These are phyloP conservation scores for Backusella tuberculispora DNA, from an alignment of 192 early-diverging fungal genomes.

Conservation along the genomic window DNA sequence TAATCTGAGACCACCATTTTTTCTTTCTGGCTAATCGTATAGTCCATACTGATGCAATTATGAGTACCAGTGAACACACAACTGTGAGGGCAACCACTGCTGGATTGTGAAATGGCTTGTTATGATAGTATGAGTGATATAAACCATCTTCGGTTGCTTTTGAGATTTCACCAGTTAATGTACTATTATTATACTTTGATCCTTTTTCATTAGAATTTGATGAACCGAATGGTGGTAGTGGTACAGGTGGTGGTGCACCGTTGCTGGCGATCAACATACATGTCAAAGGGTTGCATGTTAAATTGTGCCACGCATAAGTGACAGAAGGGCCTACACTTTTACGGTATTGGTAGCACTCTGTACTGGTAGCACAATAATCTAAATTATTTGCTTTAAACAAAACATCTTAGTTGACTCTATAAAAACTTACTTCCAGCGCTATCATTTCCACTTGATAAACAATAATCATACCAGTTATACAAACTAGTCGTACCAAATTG, in stretches of 20 bases:
- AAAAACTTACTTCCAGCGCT: constrained; percentile 23
- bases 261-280: constrained; percentile 19
- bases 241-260: constrained; percentile 22
- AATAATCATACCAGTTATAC: constrained; percentile 31
- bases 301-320: constrained; percentile 27
- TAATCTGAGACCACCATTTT: background rate
- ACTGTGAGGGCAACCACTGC: background rate
- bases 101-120: constrained; percentile 10
- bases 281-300: constrained; percentile 23
- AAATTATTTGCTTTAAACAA: background rate
- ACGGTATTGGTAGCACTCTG: constrained; percentile 32
- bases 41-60: background rate
- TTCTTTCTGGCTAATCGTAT: background rate
- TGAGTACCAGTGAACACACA: background rate
- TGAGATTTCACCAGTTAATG: background rate
- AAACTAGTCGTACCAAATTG: constrained; percentile 22
- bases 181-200: background rate
- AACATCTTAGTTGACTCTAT: background rate
- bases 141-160: background rate
- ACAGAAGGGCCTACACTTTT: constrained; percentile 1
- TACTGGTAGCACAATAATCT: constrained; percentile 31
- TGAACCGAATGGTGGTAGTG: background rate
- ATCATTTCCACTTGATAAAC: constrained; percentile 32
- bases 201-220: constrained; percentile 10
- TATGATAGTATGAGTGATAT: background rate